Evolutionary conservation across 2,329 filamentous ascomycete genomes (phyloP).

Genomic region (Stromatinia cepivora): DNA sequence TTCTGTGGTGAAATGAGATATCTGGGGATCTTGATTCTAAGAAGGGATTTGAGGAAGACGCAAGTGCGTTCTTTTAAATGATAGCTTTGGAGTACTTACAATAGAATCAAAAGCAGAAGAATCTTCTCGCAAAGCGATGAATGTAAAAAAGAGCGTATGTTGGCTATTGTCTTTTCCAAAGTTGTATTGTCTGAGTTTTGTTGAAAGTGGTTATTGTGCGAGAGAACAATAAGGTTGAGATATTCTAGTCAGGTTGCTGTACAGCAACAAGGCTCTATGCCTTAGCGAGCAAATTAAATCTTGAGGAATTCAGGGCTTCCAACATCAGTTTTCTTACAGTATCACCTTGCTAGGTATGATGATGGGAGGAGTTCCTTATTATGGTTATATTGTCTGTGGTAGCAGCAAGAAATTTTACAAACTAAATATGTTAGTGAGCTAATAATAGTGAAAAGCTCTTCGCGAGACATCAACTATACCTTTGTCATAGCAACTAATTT

Average conservation of each 20-base stretch:
- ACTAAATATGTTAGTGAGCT: neutral
- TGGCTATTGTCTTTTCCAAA: constrained; percentile 4
- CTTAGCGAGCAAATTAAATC: constrained; percentile 7
- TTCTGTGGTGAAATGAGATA: neutral
- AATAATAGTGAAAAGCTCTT: neutral
- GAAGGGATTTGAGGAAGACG: neutral
- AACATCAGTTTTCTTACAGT: neutral
- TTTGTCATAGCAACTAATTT: neutral
- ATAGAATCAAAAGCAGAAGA: constrained; percentile 17
- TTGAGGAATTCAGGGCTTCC: constrained; percentile 1
- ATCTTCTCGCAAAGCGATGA: constrained; percentile 5
- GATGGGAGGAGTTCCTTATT: neutral
- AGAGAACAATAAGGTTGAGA: constrained; percentile 3
- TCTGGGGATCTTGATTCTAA: neutral
- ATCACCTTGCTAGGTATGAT: neutral
- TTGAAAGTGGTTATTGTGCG: constrained; percentile 18
- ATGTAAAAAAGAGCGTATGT: constrained; percentile 1
- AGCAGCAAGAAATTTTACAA: neutral
- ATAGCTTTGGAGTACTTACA: neutral
- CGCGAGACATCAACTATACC: neutral
- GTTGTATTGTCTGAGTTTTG: neutral
- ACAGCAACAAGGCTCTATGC: constrained; percentile 7
- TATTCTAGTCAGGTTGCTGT: constrained; percentile 3
- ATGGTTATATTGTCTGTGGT: neutral
- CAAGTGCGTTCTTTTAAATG: constrained; percentile 2